Base-by-base conservation (phyloP, 345 rosid species). In the Hibiscus syriacus region DNA sequence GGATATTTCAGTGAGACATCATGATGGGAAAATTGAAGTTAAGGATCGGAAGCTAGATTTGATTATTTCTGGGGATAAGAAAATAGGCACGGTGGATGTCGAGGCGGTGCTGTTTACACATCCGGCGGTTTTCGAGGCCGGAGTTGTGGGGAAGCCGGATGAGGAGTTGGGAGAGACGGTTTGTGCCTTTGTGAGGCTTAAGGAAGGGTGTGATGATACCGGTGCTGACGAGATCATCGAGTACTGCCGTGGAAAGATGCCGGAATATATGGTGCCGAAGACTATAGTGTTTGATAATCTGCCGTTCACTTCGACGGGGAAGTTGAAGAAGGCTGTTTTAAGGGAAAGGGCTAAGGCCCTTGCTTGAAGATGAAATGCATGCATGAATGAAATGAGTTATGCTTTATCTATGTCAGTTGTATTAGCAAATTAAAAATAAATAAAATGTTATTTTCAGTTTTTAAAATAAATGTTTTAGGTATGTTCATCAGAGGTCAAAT, bases 141-240 rank as follows among this genome's bases (percentile, higher is more conserved):
- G 13, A 0, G 61, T 56, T 8, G 61, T 55, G n/a, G 61, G 61
- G 61, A 34, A 34, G n/a, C 61, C 22, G 39, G 13, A 38, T 36
- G n/a, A 60, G 48, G 48, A 10, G 22, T 1, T 11, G 0, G 39
- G 39, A 32, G 38, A 64, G 23, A 64, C 55, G 4, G 39, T 30
- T 56, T 30, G 62, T 57, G 62, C 62, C 9, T 57, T 57, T n/a
- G 41, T 57, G 23, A n/a, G 19, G 62, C 25, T 57, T 30, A 57
- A 30, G 62, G 22, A 57, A 30, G 62, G 38, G 10, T n/a, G 62
- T 38, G 9, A 57, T 30, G 41, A 2, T 2, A 30, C 22, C 61
- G 0, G 38, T 8, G 39, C 52, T 1, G 9, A 30, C 6, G 41
- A 57, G 41, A 57, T 57, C 8, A 57, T 57, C 3, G 10, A n/a